Evolutionary conservation across 2,329 filamentous ascomycete genomes (phyloP), one percentile per base, ranked within the genome.

Genomic region (Aureobasidium sp.): DNA sequence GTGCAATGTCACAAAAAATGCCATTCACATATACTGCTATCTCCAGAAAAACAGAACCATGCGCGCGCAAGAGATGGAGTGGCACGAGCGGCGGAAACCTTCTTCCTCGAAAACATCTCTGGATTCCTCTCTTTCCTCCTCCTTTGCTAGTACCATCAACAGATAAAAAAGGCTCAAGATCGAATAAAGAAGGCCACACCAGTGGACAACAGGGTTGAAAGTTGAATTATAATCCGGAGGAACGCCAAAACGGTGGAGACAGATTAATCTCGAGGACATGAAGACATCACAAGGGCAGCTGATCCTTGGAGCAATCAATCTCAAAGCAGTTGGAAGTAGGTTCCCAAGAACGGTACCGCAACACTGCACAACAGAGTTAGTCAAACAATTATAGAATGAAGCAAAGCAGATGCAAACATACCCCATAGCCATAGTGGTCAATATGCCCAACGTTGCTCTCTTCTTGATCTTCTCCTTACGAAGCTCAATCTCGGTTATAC

Each of bases 341-440:
- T 20, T 37, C 41, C 55, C 37, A 59, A 29, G 27, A 39, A 47
- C 9, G 55, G 55, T 8, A 59, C 55, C 5, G 27, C 43, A 12
- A 48, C 27, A 48, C 55, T 59, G 43, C 12, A 5, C 39, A 12
- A 39, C 1, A 47, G 24, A 37, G 20, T 59, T 20, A 48, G 43
- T 57, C 32, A 47, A n/a, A n/a, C 6, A 7, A 13, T 12, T 5
- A 6, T 24, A 7, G 4, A 9, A 17, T 7, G 27, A 26, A 26
- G 10, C 15, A n/a, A 12, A 34, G n/a, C 20, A 43, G 27, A 61
- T 34, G 24, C 26, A 47, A 61, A 88, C 92, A 79, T 84, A 97
- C 94, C 92, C 92, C 74, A 97, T 83, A 63, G 90, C 90, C 73
- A 97, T 82, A 51, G 90, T 94, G 63, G 91, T 91, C 65, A 87